phyloP scores from a whole-genome alignment of 2,329 filamentous ascomycete genomes.

The Helotiales sp. region DNA sequence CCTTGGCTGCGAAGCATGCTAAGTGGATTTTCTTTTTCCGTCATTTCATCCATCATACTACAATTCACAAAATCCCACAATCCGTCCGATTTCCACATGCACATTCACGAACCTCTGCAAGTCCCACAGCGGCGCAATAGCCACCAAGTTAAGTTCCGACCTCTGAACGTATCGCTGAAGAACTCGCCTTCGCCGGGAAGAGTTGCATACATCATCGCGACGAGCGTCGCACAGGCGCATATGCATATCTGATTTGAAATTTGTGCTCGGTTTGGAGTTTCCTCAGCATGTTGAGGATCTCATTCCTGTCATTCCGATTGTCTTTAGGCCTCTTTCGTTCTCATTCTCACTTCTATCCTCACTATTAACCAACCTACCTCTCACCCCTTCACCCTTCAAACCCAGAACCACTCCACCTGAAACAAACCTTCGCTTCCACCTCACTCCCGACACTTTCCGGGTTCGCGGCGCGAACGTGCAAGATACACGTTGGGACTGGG shows the following conservation, averaged over 20 bases:
- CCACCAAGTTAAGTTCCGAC: constrained; percentile 26
- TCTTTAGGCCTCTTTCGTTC: too few relatives aligned
- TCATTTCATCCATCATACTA: constrained; percentile 20
- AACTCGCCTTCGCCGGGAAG: constrained; percentile 17
- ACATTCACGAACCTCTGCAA: constrained; percentile 16
- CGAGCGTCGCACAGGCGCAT: constrained; percentile 16
- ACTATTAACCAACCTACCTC: too few relatives aligned
- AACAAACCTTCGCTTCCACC: too few relatives aligned
- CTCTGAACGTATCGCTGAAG: constrained; percentile 14
- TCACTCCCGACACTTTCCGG: too few relatives aligned
- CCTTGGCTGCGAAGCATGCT: constrained; percentile 22
- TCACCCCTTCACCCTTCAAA: too few relatives aligned
- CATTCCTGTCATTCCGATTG: too few relatives aligned
- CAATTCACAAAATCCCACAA: constrained; percentile 24
- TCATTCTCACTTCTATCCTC: too few relatives aligned
- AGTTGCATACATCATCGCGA: constrained; percentile 7
- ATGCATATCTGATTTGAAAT: constrained; percentile 14
- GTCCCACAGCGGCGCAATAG: not conserved
- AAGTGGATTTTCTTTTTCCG: constrained; percentile 15
- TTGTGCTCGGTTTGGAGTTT: constrained; percentile 20
- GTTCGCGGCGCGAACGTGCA: too few relatives aligned
- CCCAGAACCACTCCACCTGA: too few relatives aligned
- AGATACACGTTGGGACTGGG: not conserved
- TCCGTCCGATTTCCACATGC: constrained; percentile 19
- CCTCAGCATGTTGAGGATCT: constrained; percentile 11